A percentile compares a stretch with the other conserved stretches of the same genome.
These are phyloP conservation scores for Fusarium sp. DNA, from an alignment of 2,329 filamentous ascomycete species.

Conservation along the genomic window DNA sequence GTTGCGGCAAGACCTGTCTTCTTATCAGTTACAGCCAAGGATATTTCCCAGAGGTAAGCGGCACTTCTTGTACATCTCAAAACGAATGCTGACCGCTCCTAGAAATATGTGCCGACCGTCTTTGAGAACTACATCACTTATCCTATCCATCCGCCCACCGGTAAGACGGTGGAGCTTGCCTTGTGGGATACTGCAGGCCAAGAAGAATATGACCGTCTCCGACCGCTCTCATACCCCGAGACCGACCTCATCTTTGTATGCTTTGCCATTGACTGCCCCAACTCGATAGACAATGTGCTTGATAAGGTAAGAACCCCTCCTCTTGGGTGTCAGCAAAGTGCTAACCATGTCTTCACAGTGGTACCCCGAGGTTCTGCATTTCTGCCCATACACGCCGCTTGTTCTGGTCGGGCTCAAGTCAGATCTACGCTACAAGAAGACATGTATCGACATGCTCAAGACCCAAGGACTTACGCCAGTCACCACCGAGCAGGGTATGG, in stretches of 20 bases:
- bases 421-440: slow-evolving; percentile 93
- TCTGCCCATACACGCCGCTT: slow-evolving; percentile 96
- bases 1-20: slow-evolving; percentile 98
- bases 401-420: slow-evolving; percentile 97
- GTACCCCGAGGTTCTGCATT: slow-evolving; percentile 99
- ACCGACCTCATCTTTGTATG: slow-evolving; percentile 98
- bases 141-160: slow-evolving; percentile 85
- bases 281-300: slow-evolving; percentile 97
- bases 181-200: slow-evolving; percentile 99
- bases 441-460: slow-evolving; percentile 98
- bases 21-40: slow-evolving; percentile 99
- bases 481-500: slow-evolving; percentile 87
- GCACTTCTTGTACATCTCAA: neutral
- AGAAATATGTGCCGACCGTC: slow-evolving; percentile 99
- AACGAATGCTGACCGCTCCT: slow-evolving; percentile 14
- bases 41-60: slow-evolving; percentile 93
- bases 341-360: slow-evolving; percentile 69
- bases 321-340: neutral
- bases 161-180: slow-evolving; percentile 95
- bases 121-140: slow-evolving; percentile 99
- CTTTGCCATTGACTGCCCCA: slow-evolving; percentile 98
- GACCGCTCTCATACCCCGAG: slow-evolving; percentile 96
- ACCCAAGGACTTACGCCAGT: slow-evolving; percentile 97
- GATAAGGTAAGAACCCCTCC: slow-evolving; percentile 79
- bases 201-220: slow-evolving; percentile 96